Conservation (phyloP, 2,329 filamentous ascomycete species). For the Thyridium curvatum region DNA sequence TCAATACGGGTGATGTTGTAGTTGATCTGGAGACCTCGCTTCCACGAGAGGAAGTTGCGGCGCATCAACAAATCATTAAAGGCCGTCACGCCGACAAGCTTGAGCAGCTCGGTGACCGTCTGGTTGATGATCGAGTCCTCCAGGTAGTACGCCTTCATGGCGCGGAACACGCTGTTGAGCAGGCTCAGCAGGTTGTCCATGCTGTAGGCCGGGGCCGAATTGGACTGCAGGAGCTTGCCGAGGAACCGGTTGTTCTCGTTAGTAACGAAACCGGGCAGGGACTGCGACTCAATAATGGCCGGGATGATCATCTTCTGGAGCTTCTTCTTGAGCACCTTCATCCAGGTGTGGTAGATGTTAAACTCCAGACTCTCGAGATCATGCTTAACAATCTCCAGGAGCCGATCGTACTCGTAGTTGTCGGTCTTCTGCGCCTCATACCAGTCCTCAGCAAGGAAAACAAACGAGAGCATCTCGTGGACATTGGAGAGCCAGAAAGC, state of each 20-base stretch:
- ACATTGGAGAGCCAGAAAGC: slow-evolving; percentile 99
- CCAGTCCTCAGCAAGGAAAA: slow-evolving; percentile 98
- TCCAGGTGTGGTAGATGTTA: slow-evolving; percentile 99
- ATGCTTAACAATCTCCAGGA: slow-evolving; percentile 98
- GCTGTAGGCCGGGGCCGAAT: slow-evolving; percentile 90
- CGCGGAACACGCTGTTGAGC: slow-evolving; percentile 94
- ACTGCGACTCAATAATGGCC: slow-evolving; percentile 98
- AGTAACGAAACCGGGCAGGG: slow-evolving; percentile 94
- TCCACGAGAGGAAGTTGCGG: slow-evolving; percentile 98
- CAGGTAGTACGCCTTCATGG: slow-evolving; percentile 97
- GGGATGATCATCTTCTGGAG: slow-evolving; percentile 99
- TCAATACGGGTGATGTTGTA: slow-evolving; percentile 99
- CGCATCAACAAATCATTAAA: slow-evolving; percentile 98
- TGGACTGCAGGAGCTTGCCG: slow-evolving; percentile 89
- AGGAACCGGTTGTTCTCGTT: slow-evolving; percentile 98
- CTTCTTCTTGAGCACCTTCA: slow-evolving; percentile 99
- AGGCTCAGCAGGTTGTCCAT: slow-evolving; percentile 98
- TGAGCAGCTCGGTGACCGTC: slow-evolving; percentile 87
- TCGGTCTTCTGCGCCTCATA: slow-evolving; percentile 99
- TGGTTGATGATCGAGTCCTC: slow-evolving; percentile 96
- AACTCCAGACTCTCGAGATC: slow-evolving; percentile 97
- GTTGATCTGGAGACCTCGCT: slow-evolving; percentile 97
- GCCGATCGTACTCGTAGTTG: slow-evolving; percentile 96
- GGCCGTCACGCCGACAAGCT: slow-evolving; percentile 90
- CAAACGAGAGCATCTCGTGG: slow-evolving; percentile 98